These are phyloP conservation scores for Cutaneotrichosporon cyanovorans DNA, from an alignment of 1,284 basidiomycete species.

Conservation along the genomic window DNA sequence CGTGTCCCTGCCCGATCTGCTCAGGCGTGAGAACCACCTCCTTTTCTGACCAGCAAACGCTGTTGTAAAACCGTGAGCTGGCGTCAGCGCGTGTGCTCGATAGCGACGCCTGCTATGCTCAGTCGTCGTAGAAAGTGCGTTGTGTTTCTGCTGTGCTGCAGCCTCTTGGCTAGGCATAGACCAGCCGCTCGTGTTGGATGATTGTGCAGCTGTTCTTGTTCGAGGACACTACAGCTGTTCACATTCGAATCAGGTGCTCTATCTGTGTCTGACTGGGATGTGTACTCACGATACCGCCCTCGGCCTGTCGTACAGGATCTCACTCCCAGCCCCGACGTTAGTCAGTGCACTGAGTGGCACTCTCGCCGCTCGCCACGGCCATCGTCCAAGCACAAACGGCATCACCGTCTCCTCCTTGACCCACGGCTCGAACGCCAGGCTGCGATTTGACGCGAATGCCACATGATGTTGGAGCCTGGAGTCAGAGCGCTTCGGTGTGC, in stretches of 20 bases:
- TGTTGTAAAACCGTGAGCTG: not conserved
- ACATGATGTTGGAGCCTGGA: slow-evolving; percentile 40
- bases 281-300: slow-evolving; percentile 41
- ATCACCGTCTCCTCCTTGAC: slow-evolving; percentile 34
- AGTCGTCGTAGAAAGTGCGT: too few relatives aligned
- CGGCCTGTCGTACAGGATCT: slow-evolving; percentile 28
- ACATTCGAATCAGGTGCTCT: too few relatives aligned
- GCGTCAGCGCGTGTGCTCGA: too few relatives aligned
- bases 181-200: too few relatives aligned
- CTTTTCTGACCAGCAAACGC: not conserved
- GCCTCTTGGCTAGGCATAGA: too few relatives aligned
- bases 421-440: slow-evolving; percentile 39
- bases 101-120: too few relatives aligned
- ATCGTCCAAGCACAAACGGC: slow-evolving; percentile 22
- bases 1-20: slow-evolving; percentile 19
- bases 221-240: too few relatives aligned
- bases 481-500: not conserved
- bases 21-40: not conserved
- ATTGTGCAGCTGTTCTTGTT: too few relatives aligned
- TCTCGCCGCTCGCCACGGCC: slow-evolving; percentile 35
- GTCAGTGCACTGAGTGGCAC: slow-evolving; percentile 41
- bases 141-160: too few relatives aligned
- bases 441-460: slow-evolving; percentile 35
- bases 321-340: slow-evolving; percentile 34
- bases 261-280: too few relatives aligned